Evolutionary conservation across 805 yeast genomes (phyloP).

Genomic region (Candida loeiensis): DNA sequence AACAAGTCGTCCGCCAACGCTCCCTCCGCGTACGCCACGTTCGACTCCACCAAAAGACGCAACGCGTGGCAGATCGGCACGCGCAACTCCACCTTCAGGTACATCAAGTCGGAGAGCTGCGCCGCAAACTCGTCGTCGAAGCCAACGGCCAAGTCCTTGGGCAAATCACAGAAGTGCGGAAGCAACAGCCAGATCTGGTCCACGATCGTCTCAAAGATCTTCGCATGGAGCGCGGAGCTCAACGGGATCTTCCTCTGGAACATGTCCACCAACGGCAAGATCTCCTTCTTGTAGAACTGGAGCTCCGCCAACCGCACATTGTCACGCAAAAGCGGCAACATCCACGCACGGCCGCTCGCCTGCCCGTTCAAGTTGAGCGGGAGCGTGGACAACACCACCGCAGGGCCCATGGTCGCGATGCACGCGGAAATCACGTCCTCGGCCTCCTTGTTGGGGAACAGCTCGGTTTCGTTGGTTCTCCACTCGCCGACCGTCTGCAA

Average conservation of each 20-base stretch:
- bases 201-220: conserved; percentile 77
- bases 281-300: conserved; percentile 54
- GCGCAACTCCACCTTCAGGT: conserved; percentile 71
- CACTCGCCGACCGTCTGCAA: conserved; percentile 77
- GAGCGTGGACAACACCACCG: conserved; percentile 63
- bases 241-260: conserved; percentile 48
- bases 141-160: conserved; percentile 61
- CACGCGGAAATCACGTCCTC: conserved; percentile 81
- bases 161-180: conserved; percentile 86
- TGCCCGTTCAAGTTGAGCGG: conserved; percentile 64
- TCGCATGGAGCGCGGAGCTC: conserved; percentile 58
- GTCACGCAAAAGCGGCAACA: conserved; percentile 86
- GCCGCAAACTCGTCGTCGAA: conserved; percentile 80
- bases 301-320: conserved; percentile 71
- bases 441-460: conserved; percentile 69
- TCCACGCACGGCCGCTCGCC: conserved; percentile 89
- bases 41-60: conserved; percentile 73
- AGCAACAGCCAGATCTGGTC: conserved; percentile 92
- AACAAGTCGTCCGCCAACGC: conserved; percentile 54
- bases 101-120: conserved; percentile 65
- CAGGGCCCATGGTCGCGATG: conserved; percentile 82
- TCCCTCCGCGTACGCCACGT: conserved; percentile 58
- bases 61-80: conserved; percentile 81
- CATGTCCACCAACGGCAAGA: conserved; percentile 61
- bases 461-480: conserved; percentile 72